These are phyloP conservation scores for Strobilomyces confusus DNA, from an alignment of 768 basidiomycete genomes.

Conservation along the genomic window DNA sequence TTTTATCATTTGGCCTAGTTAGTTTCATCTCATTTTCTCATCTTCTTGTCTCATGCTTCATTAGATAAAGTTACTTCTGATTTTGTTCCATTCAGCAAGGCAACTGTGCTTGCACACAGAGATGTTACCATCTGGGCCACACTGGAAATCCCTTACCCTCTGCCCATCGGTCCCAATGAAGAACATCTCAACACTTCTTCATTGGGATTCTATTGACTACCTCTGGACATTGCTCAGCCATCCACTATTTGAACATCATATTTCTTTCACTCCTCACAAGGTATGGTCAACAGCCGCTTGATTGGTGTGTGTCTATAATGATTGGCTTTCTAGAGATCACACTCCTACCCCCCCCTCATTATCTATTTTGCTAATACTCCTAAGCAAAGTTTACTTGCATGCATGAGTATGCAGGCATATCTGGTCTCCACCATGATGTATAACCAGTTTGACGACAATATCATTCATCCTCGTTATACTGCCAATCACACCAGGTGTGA, in stretches of 20 bases:
- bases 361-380: not conserved
- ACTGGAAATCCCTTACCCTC: too few relatives aligned
- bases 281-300: not conserved
- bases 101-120: too few relatives aligned
- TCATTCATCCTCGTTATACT: not conserved
- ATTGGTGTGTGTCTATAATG: not conserved
- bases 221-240: slow-evolving; percentile 1
- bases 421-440: not conserved
- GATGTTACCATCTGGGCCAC: too few relatives aligned
- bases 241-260: not conserved
- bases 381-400: not conserved
- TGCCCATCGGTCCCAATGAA: too few relatives aligned
- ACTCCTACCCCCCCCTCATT: not conserved
- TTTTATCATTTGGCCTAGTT: not conserved
- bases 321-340: not conserved
- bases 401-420: not conserved
- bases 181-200: not conserved
- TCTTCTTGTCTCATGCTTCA: too few relatives aligned
- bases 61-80: too few relatives aligned
- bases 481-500: not conserved
- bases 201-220: not conserved
- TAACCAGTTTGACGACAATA: not conserved
- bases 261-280: not conserved
- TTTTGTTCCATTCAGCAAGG: too few relatives aligned
- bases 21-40: not conserved